These are phyloP conservation scores for Trichoderma lentiforme DNA, from an alignment of 2,329 filamentous ascomycete genomes.

Conservation along the genomic window DNA sequence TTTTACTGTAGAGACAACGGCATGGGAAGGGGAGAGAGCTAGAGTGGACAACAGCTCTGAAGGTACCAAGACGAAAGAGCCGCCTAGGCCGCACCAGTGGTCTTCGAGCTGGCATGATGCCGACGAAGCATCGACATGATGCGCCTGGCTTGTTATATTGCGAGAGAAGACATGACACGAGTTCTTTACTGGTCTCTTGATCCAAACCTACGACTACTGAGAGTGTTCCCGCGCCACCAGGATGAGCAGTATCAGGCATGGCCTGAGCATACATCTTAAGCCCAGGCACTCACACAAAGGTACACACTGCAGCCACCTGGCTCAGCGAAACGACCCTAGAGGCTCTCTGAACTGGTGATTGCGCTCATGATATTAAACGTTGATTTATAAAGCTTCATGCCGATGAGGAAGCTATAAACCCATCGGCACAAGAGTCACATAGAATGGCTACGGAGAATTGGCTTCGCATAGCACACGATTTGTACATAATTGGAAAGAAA, in stretches of 20 bases:
- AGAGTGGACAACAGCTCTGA: not conserved
- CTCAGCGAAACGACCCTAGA: not conserved
- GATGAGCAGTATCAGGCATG: not conserved
- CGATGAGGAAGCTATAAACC: not conserved
- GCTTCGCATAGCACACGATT: not conserved
- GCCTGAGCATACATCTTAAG: not conserved
- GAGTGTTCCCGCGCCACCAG: not conserved
- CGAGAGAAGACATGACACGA: not conserved
- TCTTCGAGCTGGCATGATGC: conserved; percentile 35
- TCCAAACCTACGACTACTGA: not conserved
- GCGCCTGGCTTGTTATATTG: not conserved
- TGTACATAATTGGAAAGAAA: not conserved
- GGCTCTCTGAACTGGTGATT: not conserved
- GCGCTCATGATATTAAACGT: not conserved
- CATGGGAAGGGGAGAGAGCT: conserved; percentile 50
- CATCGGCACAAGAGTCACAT: not conserved
- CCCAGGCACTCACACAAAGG: not conserved
- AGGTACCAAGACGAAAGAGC: not conserved
- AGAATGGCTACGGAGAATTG: not conserved
- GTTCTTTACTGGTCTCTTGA: not conserved
- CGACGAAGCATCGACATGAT: conserved; percentile 28
- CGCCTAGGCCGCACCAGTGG: conserved; percentile 31
- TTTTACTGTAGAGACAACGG: conserved; percentile 62
- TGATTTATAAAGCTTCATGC: not conserved
- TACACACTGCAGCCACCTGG: not conserved